phyloP scores from a whole-genome alignment of 2,329 filamentous ascomycete species.

The Mycosphaerella sp. region DNA sequence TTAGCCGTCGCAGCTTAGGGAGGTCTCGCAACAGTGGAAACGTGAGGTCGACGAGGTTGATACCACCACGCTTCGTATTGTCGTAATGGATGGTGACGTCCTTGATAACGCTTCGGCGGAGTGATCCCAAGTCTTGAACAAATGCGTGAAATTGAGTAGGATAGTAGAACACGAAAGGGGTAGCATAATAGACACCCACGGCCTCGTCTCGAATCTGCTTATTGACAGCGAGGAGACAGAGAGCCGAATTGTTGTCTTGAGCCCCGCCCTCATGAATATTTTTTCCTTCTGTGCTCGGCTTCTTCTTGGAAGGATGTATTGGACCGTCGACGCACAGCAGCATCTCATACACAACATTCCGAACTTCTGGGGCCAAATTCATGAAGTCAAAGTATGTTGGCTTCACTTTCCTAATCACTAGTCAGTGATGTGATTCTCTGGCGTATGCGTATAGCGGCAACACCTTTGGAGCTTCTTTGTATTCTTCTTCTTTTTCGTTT shows the following conservation, averaged over 20 bases:
- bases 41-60: slow-evolving; percentile 19
- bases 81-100: slow-evolving; percentile 26
- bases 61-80: slow-evolving; percentile 19
- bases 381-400: slow-evolving; percentile 18
- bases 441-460: not conserved
- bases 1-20: slow-evolving; percentile 15
- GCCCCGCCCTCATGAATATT: not conserved
- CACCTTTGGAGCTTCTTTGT: not conserved
- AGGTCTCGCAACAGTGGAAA: slow-evolving; percentile 20
- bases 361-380: slow-evolving; percentile 26
- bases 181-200: slow-evolving; percentile 25
- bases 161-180: slow-evolving; percentile 28
- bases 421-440: not conserved
- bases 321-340: slow-evolving; percentile 19
- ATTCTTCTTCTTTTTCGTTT: not conserved
- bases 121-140: slow-evolving; percentile 10
- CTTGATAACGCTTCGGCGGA: slow-evolving; percentile 17
- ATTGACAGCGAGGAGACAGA: slow-evolving; percentile 23
- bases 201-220: slow-evolving; percentile 28
- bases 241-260: slow-evolving; percentile 11
- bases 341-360: slow-evolving; percentile 25
- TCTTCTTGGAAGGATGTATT: slow-evolving; percentile 19
- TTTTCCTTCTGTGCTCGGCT: slow-evolving; percentile 9
- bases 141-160: slow-evolving; percentile 23
- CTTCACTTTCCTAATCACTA: not conserved